Evolutionary conservation across 306 rosid species (phyloP).

Genomic region (Fagus sylvatica): DNA sequence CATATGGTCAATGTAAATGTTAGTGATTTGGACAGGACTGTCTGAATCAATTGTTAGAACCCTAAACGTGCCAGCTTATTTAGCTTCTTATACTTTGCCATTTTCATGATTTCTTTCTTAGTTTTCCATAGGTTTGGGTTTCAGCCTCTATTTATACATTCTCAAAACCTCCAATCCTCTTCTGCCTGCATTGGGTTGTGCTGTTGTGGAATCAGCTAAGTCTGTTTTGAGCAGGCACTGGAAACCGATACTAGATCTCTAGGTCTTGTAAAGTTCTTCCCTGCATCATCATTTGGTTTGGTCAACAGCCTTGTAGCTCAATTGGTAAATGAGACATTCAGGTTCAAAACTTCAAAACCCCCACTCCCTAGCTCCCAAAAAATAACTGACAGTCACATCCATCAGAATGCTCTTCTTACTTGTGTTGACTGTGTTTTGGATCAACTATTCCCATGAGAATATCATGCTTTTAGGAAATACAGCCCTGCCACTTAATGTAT

Average conservation of each 20-base stretch:
- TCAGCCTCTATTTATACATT: background rate
- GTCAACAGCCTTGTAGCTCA: too few relatives aligned
- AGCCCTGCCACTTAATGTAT: background rate
- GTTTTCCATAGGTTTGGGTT: background rate
- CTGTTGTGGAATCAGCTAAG: too few relatives aligned
- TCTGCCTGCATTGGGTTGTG: too few relatives aligned
- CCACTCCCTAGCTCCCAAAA: too few relatives aligned
- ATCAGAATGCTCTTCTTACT: background rate
- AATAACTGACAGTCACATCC: background rate
- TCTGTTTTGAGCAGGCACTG: too few relatives aligned
- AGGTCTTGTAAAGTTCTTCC: too few relatives aligned
- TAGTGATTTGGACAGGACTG: slow-evolving; percentile 6
- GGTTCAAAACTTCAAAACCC: background rate
- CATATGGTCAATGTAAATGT: slow-evolving; percentile 20
- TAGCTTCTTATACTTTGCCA: background rate
- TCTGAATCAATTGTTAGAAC: slow-evolving; percentile 3
- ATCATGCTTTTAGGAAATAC: background rate
- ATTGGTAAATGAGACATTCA: too few relatives aligned
- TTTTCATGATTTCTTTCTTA: background rate
- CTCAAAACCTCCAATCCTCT: background rate
- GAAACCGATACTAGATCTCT: too few relatives aligned
- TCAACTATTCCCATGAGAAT: too few relatives aligned
- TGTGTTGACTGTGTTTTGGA: background rate
- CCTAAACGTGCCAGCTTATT: background rate
- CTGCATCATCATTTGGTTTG: too few relatives aligned